phyloP scores from a whole-genome alignment of 768 basidiomycete species.

The Lactarius psammicola region DNA sequence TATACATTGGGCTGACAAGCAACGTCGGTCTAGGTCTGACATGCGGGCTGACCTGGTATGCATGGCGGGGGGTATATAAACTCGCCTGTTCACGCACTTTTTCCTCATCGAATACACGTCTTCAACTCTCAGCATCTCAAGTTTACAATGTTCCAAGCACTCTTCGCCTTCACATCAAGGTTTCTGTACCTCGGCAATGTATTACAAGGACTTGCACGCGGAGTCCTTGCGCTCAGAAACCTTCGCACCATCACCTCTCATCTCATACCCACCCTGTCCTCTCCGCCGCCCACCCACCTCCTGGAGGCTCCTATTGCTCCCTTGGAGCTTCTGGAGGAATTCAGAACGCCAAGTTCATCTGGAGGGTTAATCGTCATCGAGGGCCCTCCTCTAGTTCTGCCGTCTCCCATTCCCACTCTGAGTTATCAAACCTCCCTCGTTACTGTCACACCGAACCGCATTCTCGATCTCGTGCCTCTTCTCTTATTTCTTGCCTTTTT shows the following conservation, averaged over 20 bases:
- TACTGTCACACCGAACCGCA: background rate
- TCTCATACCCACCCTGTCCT: slow-evolving; percentile 2
- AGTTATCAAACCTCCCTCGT: slow-evolving; percentile 17
- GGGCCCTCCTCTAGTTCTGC: background rate
- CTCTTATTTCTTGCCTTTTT: slow-evolving; percentile 3
- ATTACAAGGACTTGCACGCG: slow-evolving; percentile 8
- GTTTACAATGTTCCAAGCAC: slow-evolving; percentile 14
- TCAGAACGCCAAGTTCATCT: background rate
- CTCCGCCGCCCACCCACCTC: background rate
- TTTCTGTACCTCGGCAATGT: slow-evolving; percentile 12
- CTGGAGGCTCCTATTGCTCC: background rate
- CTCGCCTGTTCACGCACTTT: background rate
- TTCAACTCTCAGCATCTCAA: background rate
- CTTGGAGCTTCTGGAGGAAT: background rate
- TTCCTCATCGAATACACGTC: slow-evolving; percentile 2
- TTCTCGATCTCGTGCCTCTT: slow-evolving; percentile 5
- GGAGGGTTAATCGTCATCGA: background rate
- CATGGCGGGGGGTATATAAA: slow-evolving; percentile 4
- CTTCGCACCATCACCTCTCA: background rate
- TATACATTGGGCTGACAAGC: no score
- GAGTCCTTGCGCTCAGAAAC: slow-evolving; percentile 12
- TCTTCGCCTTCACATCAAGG: slow-evolving; percentile 13
- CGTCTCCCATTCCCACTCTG: background rate
- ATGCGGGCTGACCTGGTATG: background rate
- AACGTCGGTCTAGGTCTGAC: background rate